Base-by-base conservation (phyloP, 2,329 filamentous ascomycete species). In the Zasmidium angulare region DNA sequence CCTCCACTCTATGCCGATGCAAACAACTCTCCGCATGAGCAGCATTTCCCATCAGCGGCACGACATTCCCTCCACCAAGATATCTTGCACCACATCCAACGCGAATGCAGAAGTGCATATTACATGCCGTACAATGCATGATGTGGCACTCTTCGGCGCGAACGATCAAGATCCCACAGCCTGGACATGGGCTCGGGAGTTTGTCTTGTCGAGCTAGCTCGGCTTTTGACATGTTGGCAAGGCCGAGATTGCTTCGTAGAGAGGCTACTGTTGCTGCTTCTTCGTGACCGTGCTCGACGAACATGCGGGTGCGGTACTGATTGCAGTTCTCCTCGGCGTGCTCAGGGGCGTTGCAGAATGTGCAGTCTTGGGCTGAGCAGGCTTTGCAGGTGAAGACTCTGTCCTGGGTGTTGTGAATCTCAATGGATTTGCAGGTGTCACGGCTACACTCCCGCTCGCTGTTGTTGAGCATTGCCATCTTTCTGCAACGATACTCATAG, bases 121-220 rank as follows among this genome's bases (percentile, higher is more conserved):
- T 48, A 46, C 52, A 55, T 4, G 23, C 43, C 20, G 52, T 23
- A 31, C 52, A 55, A 7, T 36, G 40, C 3, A 29, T 21, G 23
- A 40, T 22, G 17, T 19, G 43, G 24, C 52, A 55, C 9, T 23
- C 52, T 21, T 46, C 40, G 3, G 22, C 36, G n/a, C 40, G 22
- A 17, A 46, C 52, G 17, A 46, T 55, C 21, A 23, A 31, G 40
- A 55, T 46, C 17, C 40, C 40, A 23, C 52, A 55, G 21, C 52
- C 24, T 23, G 52, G 52, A 47, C 52, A 55, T 10, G 40, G 52
- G 2, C 29, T n/a, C 17, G 52, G 52, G 3, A 10, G 40, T 17
- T 55, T 55, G 21, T 46, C 36, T 21, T 46, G 21, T 21, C 2
- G 17, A 11, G 21, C 9, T 17, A 22, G 10, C 17, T 46, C 21